Evolutionary conservation across 805 yeast species (phyloP).

Genomic region (Yamadazyma paraphyllophila): DNA sequence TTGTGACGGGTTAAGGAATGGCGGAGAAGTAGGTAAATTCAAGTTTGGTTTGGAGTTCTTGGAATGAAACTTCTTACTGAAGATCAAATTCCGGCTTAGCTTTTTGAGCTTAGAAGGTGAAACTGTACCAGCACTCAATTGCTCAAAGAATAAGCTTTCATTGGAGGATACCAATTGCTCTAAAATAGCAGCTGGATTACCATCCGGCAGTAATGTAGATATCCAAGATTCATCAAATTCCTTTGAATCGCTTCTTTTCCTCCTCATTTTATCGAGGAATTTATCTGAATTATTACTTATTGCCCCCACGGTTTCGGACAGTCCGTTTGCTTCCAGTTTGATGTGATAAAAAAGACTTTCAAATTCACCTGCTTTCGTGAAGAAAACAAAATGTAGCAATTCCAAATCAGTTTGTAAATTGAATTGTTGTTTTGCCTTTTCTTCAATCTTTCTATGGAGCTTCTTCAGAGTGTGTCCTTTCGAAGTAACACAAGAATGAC

Average conservation of each 20-base stretch:
- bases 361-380: constrained; percentile 47
- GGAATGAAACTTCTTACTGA: constrained; percentile 6
- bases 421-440: constrained; percentile 9
- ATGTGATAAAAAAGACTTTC: constrained; percentile 37
- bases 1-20: background rate
- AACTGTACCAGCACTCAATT: background rate
- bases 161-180: constrained; percentile 12
- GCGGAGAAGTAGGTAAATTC: background rate
- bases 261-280: constrained; percentile 3
- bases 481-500: background rate
- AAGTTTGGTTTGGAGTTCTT: background rate
- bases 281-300: background rate
- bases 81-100: constrained; percentile 9
- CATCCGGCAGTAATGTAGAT: constrained; percentile 12
- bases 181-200: constrained; percentile 12
- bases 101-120: constrained; percentile 13
- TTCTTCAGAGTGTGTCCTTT: background rate
- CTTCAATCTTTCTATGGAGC: constrained; percentile 10
- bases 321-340: constrained; percentile 9
- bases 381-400: constrained; percentile 68
- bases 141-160: constrained; percentile 1
- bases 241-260: constrained; percentile 2
- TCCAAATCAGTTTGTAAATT: constrained; percentile 36
- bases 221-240: background rate
- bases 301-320: constrained; percentile 2